Percentiles rank a stretch among this genome's conserved stretches.
phyloP scores from a whole-genome alignment of 257 asterid genomes.

The Solanum peruvianum region DNA sequence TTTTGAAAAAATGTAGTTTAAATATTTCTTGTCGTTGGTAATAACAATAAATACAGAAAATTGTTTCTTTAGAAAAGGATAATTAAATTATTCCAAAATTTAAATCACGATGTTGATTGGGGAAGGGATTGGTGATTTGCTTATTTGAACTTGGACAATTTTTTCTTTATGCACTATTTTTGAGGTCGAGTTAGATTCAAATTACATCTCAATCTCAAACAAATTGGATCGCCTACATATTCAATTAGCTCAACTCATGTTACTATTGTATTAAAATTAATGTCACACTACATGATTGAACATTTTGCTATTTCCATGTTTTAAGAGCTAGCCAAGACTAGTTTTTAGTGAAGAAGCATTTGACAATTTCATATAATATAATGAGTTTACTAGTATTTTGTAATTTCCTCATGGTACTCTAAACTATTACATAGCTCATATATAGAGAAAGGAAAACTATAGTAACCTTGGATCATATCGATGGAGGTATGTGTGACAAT shows the following conservation, averaged over 20 bases:
- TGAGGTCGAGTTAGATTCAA: background rate
- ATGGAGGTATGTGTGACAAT: background rate
- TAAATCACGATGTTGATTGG: background rate
- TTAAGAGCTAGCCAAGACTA: background rate
- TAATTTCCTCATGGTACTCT: background rate
- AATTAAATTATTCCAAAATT: background rate
- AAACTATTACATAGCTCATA: background rate
- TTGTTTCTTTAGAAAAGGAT: background rate
- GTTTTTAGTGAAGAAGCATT: background rate
- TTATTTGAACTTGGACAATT: background rate
- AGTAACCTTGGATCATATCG: background rate
- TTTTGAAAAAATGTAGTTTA: background rate
- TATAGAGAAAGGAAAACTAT: background rate
- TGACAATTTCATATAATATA: background rate
- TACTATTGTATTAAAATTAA: background rate
- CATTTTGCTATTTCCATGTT: background rate
- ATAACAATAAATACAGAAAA: background rate
- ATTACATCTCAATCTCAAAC: background rate
- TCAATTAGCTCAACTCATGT: background rate
- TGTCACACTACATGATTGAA: background rate
- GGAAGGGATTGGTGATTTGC: background rate
- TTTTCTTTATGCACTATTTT: fast-evolving
- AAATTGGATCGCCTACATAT: background rate
- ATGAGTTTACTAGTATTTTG: background rate
- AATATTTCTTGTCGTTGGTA: background rate